Evolutionary conservation across 2,329 filamentous ascomycete genomes (phyloP), one percentile per base, ranked within the genome.

Genomic region (Colletotrichum echinochloae): DNA sequence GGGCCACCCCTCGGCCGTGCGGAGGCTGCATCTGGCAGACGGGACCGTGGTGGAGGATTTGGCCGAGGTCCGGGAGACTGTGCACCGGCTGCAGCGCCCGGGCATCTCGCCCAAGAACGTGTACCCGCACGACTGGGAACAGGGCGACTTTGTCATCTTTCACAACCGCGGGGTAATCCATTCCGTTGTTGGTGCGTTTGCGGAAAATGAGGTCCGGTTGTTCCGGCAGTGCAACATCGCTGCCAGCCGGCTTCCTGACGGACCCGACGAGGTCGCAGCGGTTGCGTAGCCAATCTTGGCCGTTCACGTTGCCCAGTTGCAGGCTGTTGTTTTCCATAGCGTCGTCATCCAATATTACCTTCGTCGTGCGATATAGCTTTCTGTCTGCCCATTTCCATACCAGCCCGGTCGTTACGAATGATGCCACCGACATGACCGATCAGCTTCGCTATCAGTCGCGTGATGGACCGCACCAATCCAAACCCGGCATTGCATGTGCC

Each of bases 181-280:
- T 79, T 91, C 88, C 3, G 92, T 95, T 1, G 92, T 93, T 0
- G 92, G 92, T 1, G 90, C 90, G 1, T 94, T 95, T 79, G 85
- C 86, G 9, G 87, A 90, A 59, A 87, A 92, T n/a, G 92, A 94
- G 82, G 89, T 94, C 39, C 82, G 92, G 54, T 78, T 95, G 70
- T 94, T 95, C 77, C 83, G 92, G 72, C 92, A 95, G 83, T 95
- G 92, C 80, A 94, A 95, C 78, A 84, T 94, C 79, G 92, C 92
- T n/a, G 89, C 87, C 3, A 91, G 87, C 70, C 80, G 86, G 72
- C 78, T 86, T 46, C 89, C 89, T 9, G 76, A 85, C 61, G 89
- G 88, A 0, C 87, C 88, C 1, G 35, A 46, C 5, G 66, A 61
- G 26, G 60, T 60, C 7, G 35, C 48, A 23, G 65, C 66, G 48